These are phyloP conservation scores for Arthroderma uncinatum DNA, from an alignment of 2,329 filamentous ascomycete genomes.

Conservation along the genomic window DNA sequence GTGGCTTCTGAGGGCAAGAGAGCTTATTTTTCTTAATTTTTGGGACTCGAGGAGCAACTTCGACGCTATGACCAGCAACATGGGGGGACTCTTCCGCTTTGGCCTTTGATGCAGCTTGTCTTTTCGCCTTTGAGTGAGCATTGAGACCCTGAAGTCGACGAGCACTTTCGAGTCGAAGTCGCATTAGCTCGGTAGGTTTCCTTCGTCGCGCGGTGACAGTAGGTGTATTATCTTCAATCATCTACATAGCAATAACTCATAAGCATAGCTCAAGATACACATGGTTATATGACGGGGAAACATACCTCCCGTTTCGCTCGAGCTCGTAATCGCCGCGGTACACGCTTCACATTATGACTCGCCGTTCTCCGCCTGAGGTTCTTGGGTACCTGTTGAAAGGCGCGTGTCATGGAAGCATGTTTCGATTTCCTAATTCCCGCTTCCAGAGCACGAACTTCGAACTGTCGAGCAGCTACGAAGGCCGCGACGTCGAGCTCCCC, in stretches of 20 bases:
- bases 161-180: slow-evolving; percentile 60
- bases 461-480: slow-evolving; percentile 76
- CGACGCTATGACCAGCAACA: slow-evolving; percentile 17
- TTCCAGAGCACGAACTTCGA: slow-evolving; percentile 78
- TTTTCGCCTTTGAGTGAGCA: slow-evolving; percentile 32
- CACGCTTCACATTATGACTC: slow-evolving; percentile 85
- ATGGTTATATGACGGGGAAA: background rate
- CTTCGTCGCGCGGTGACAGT: slow-evolving; percentile 51
- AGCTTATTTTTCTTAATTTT: slow-evolving; percentile 61
- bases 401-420: slow-evolving; percentile 51
- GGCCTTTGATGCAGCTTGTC: slow-evolving; percentile 34
- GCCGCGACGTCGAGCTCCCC: slow-evolving; percentile 76
- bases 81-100: slow-evolving; percentile 19
- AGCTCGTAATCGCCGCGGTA: slow-evolving; percentile 63
- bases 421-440: slow-evolving; percentile 69
- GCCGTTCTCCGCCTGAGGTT: slow-evolving; percentile 76
- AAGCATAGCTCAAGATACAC: slow-evolving; percentile 1
- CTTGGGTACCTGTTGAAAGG: slow-evolving; percentile 84
- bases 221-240: slow-evolving; percentile 84
- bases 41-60: slow-evolving; percentile 38
- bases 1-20: slow-evolving; percentile 51
- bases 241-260: slow-evolving; percentile 40
- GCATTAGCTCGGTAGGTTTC: slow-evolving; percentile 36
- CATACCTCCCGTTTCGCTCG: slow-evolving; percentile 54
- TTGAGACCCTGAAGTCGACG: slow-evolving; percentile 56